Conservation (phyloP, 2,329 filamentous ascomycete genomes). For the Rhinocladiella similis region DNA sequence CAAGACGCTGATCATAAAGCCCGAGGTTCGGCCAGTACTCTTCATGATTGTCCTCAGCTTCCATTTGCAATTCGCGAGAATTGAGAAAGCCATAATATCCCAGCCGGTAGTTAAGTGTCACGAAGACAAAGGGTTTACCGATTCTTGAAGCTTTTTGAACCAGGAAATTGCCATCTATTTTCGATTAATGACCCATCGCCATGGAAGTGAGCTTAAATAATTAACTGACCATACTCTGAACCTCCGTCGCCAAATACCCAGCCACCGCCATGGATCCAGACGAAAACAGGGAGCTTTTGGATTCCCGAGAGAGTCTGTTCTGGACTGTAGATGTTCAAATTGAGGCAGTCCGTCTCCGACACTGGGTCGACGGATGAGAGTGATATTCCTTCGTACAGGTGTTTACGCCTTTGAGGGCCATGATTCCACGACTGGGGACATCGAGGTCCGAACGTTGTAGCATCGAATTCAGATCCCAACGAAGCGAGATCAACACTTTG, state of each 20-base stretch:
- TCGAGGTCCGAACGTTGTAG: background rate
- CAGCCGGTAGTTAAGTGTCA: slow-evolving; percentile 45
- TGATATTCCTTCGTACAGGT: background rate
- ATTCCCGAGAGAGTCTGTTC: background rate
- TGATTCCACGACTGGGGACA: slow-evolving; percentile 3
- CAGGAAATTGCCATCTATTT: slow-evolving; percentile 25
- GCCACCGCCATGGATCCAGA: slow-evolving; percentile 48
- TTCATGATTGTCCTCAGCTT: slow-evolving; percentile 37
- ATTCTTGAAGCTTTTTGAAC: slow-evolving; percentile 38
- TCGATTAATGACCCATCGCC: too few species aligned
- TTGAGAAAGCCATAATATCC: slow-evolving; percentile 44
- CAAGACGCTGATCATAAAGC: slow-evolving; percentile 42
- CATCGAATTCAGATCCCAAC: background rate
- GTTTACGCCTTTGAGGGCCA: background rate
- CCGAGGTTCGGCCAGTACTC: slow-evolving; percentile 24
- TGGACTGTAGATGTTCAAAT: slow-evolving; percentile 43
- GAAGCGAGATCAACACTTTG: background rate
- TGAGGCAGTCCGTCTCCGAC: slow-evolving; percentile 47
- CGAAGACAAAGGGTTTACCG: slow-evolving; percentile 41
- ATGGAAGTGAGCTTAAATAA: too few species aligned
- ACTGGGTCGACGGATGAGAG: slow-evolving; percentile 32
- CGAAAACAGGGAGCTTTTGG: slow-evolving; percentile 39
- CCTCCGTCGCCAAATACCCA: slow-evolving; percentile 7
- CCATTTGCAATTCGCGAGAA: slow-evolving; percentile 5
- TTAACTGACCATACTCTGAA: slow-evolving; percentile 7